Conservation (phyloP, 805 yeast species). For the Candida saitoana region DNA sequence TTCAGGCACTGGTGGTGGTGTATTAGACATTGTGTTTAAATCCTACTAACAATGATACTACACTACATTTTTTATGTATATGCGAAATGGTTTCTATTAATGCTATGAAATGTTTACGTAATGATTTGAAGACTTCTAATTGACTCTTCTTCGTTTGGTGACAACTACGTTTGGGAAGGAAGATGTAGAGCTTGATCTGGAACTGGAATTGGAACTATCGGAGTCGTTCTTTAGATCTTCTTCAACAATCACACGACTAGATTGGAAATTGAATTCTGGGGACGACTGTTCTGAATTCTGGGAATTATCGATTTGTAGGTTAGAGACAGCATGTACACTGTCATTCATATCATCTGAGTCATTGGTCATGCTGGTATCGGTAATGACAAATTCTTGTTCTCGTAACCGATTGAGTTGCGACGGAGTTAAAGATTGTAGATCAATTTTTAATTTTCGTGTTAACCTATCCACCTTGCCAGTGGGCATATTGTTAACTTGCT, state of each 20-base stretch:
- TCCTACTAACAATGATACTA: not conserved
- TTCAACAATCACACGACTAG: not conserved
- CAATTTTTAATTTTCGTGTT: not conserved
- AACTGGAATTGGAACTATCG: not conserved
- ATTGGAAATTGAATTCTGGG: slow-evolving; percentile 1
- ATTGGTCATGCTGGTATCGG: not conserved
- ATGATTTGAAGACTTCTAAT: not conserved
- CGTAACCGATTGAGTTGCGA: not conserved
- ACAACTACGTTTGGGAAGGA: not conserved
- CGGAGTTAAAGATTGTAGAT: not conserved
- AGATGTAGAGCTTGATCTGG: not conserved
- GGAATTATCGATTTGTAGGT: slow-evolving; percentile 1
- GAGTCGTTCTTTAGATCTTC: not conserved
- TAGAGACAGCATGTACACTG: slow-evolving; percentile 13
- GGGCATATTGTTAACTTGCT: slow-evolving; percentile 5
- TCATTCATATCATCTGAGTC: slow-evolving; percentile 15
- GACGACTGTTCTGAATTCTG: not conserved
- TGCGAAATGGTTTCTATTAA: not conserved
- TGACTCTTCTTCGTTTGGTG: not conserved
- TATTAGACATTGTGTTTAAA: not conserved
- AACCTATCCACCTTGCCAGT: not conserved
- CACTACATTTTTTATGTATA: not conserved
- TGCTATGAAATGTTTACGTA: not conserved
- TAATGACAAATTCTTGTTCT: not conserved
- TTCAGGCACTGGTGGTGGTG: not conserved